A percentile compares a stretch with the other conserved stretches of the same genome.
Evolutionary conservation across 2,329 filamentous ascomycete genomes (phyloP).

Genomic region (Hypoxylon sp.): DNA sequence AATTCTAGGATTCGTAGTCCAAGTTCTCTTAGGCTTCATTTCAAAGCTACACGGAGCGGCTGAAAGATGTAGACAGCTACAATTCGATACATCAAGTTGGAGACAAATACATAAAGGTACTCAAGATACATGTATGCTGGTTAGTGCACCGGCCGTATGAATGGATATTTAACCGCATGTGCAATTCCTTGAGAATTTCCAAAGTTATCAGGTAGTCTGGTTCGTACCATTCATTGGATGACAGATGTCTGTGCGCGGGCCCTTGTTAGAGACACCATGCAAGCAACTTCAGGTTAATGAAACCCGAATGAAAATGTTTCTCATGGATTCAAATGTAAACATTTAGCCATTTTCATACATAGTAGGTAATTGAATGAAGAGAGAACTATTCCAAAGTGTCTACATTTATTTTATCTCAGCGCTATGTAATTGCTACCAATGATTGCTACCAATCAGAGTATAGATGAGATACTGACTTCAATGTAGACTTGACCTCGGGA

Average conservation of each 20-base stretch:
- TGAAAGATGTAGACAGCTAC: conserved; percentile 14
- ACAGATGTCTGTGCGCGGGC: conserved; percentile 12
- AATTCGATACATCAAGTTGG: conserved; percentile 19
- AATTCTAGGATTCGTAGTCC: conserved; percentile 23
- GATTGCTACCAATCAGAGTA: too few relatives aligned
- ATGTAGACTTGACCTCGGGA: neutral
- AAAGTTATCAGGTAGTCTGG: conserved; percentile 13
- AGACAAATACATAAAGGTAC: conserved; percentile 18
- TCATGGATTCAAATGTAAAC: conserved; percentile 4
- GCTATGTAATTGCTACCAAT: conserved; percentile 2
- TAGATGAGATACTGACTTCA: neutral
- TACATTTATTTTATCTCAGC: neutral
- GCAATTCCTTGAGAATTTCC: conserved; percentile 15
- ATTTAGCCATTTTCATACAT: conserved; percentile 13
- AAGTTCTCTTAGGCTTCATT: conserved; percentile 28
- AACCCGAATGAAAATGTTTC: neutral
- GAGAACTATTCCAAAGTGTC: neutral
- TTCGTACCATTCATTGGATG: conserved; percentile 11
- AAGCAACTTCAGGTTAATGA: conserved; percentile 14
- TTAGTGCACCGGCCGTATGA: conserved; percentile 19
- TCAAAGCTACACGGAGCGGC: conserved; percentile 21
- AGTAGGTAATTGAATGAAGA: neutral
- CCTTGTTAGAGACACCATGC: conserved; percentile 9
- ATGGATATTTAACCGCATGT: conserved; percentile 20
- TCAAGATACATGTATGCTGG: neutral